Base-by-base conservation (phyloP, 306 rosid genomes). In the Prinsepia uniflora region DNA sequence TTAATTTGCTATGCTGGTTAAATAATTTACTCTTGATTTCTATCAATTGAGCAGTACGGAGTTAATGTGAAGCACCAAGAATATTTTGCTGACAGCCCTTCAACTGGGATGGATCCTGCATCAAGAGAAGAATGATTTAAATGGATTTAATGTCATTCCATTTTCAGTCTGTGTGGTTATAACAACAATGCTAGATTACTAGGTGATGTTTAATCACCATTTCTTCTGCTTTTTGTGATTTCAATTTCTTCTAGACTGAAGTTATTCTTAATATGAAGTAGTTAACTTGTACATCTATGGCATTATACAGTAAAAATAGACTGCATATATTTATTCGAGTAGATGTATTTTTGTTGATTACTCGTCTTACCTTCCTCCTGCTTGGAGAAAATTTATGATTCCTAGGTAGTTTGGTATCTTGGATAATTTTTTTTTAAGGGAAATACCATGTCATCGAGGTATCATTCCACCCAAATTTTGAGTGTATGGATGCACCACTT, bases 61-160 rank as follows among this genome's bases (percentile, higher is more conserved):
- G 93, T 91, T 61, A 94, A 94, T 71, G 89, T 94, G 71, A 89
- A 85, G 88, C 97, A 94, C 80, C 97, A 94, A 83, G 98, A 94
- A 58, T 94, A 94, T 84, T 94, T 89, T 79, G 98, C 99, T 6
- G 99, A 94, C 71, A 84, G 92, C 84, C 96, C 97, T 74, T 86
- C 92, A 42, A 80, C 95, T 36, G 97, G 94, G 58, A 72, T 76
- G 83, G 99, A 94, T 76, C 95, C 96, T 74, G 90, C 95, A n/a
- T 70, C 96, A 42, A 84, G 96, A 78, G 99, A 94, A 39, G 99
- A 94, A 84, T 94, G 87, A 92, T 55, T 22, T 44, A 63, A n/a
- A 44, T 41, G 34, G 60, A 22, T 52, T 54, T 78, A 41, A 47
- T 43, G 54, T 13, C 42, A 58, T 45, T 72, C 44, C 52, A 24